Conservation (phyloP, 2,329 filamentous ascomycete species). For the Cladosporium colombiae region DNA sequence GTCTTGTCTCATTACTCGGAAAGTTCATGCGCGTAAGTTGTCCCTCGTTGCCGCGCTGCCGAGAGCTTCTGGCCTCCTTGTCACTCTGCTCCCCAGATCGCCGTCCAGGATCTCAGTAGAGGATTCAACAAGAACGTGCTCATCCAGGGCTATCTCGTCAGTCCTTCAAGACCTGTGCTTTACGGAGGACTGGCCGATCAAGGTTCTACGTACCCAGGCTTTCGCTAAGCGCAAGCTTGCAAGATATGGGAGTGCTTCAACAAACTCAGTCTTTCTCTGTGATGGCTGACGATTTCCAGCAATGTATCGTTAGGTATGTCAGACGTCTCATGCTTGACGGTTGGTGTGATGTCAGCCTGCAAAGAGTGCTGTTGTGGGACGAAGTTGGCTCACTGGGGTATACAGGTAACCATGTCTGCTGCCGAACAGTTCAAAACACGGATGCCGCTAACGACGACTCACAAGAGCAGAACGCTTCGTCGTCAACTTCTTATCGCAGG, state of each 20-base stretch:
- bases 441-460: not conserved
- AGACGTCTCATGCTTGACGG: not conserved
- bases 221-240: not conserved
- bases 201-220: not conserved
- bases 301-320: not conserved
- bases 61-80: slow-evolving; percentile 3
- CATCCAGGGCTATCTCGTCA: not conserved
- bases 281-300: not conserved
- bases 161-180: not conserved
- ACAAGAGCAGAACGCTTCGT: not conserved
- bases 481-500: not conserved
- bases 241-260: not conserved
- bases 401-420: not conserved
- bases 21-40: not conserved
- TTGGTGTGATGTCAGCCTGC: not conserved
- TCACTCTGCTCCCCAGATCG: slow-evolving; percentile 2
- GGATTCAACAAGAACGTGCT: slow-evolving; percentile 9
- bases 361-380: not conserved
- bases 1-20: not conserved
- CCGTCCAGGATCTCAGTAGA: not conserved
- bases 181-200: not conserved
- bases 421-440: not conserved
- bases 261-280: not conserved
- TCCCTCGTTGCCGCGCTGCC: not conserved
- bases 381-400: not conserved